Evolutionary conservation across 257 asterid species (phyloP), one percentile per base, ranked within the genome.

Genomic region (Ajuga chamaepitys): DNA sequence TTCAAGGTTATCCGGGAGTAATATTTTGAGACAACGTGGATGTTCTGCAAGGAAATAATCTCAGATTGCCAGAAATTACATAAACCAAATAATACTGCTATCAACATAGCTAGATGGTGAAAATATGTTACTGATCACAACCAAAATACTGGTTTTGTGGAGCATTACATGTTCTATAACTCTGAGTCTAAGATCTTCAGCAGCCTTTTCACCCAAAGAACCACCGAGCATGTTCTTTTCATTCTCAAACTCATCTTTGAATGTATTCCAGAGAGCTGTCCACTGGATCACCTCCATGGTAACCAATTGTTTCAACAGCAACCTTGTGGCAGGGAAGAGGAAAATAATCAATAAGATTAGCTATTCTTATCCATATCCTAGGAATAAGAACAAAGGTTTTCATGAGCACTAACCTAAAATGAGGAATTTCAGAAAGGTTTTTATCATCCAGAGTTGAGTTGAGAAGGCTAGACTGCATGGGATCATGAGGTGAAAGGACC

Each of bases 401-500:
- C 38, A 20, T 9, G 6, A 62, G 28, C 3, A 41, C 76, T 41
- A 61, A 87, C 98, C 78, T 89, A 72, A 93, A 89, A 64, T 93
- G 88, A 70, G 98, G 88, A 74, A 93, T 86, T 78, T 93, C 98
- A 18, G 90, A 85, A 58, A 93, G 91, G 67, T 93, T 93, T 80
- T 86, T 93, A 70, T 93, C 97, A 87, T 89, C 98, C 77, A 89
- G 72, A 62, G 98, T 93, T 47, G 95, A 77, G 74, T 89, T 87
- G 46, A 87, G 97, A 75, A 93, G 98, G 84, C 97, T 93, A 41
- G 98, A 87, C 74, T 89, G 98, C 98, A 89, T 85, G 22, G 98
- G 83, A 76, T 87, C 98, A 65, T 89, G 87, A 64, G 98, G 98
- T 38, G 98, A 76, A 76, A 93, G 71, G 58, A 87, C 98, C 77